phyloP scores from a whole-genome alignment of 192 early-diverging fungal species.

The Irineochytrium annulatum region DNA sequence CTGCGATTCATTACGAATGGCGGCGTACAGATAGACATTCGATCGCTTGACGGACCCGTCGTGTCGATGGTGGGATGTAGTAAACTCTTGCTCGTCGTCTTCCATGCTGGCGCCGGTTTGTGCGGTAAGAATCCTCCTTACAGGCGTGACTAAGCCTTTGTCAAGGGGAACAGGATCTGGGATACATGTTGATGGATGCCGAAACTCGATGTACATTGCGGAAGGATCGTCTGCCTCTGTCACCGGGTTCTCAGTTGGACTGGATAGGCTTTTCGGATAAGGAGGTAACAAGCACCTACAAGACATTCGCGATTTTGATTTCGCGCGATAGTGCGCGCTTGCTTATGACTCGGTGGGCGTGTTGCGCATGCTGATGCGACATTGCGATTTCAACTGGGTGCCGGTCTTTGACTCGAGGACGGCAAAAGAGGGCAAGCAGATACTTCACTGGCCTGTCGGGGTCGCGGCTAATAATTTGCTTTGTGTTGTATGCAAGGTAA shows the following conservation, averaged over 20 bases:
- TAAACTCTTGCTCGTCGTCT: conserved; percentile 41
- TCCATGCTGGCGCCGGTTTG: conserved; percentile 43
- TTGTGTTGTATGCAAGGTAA: no score
- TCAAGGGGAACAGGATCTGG: conserved; percentile 45
- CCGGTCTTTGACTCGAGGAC: conserved; percentile 69
- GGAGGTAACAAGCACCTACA: conserved; percentile 37
- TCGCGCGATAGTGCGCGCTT: conserved; percentile 53
- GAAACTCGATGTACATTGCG: conserved; percentile 46
- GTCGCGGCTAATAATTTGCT: no score
- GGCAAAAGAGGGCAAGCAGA: no score
- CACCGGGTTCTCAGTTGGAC: conserved; percentile 52
- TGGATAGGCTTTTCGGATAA: conserved; percentile 88
- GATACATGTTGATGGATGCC: conserved; percentile 64
- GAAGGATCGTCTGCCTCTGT: conserved; percentile 60
- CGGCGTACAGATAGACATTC: conserved; percentile 74
- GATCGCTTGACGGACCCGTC: conserved; percentile 53
- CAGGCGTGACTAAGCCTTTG: not conserved
- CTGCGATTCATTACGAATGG: conserved; percentile 74
- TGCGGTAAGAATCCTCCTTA: conserved; percentile 26
- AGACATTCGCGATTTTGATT: conserved; percentile 9
- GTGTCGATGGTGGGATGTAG: conserved; percentile 37
- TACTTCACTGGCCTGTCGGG: no score
- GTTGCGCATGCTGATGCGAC: conserved; percentile 64
- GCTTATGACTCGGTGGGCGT: conserved; percentile 79
- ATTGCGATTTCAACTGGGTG: conserved; percentile 71